Conservation (phyloP, 208 protist species). For the Leishmania braziliensis region DNA sequence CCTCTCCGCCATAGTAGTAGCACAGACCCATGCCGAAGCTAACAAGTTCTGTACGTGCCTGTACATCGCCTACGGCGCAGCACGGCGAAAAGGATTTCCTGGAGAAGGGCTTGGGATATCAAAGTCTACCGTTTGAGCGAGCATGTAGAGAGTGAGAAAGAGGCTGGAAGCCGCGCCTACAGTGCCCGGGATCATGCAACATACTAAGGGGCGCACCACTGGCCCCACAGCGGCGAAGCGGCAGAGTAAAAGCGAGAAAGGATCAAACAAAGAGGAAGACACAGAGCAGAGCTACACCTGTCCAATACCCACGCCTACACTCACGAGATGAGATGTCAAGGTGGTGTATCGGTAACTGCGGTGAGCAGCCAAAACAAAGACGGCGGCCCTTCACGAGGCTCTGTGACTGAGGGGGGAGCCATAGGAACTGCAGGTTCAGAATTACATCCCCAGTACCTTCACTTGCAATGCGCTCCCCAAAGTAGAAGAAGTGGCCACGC, state of each 20-base stretch:
- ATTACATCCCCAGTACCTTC: background rate
- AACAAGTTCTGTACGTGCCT: background rate
- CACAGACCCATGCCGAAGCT: background rate
- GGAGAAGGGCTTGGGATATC: background rate
- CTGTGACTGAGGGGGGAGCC: background rate
- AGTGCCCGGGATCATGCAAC: background rate
- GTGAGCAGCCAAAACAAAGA: background rate
- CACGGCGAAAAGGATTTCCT: background rate
- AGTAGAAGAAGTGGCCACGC: slow-evolving; percentile 42
- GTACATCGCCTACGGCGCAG: background rate
- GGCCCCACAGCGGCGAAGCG: background rate
- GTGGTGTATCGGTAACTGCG: background rate
- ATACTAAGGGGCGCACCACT: background rate
- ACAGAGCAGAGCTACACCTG: background rate
- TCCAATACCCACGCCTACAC: background rate
- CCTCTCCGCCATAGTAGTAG: background rate
- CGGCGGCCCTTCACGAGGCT: background rate
- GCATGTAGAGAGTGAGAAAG: background rate
- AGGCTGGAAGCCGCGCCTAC: background rate
- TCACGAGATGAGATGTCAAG: background rate
- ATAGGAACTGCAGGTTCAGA: slow-evolving; percentile 2
- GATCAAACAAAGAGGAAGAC: background rate
- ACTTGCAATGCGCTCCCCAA: slow-evolving; percentile 21
- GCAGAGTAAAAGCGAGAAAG: background rate
- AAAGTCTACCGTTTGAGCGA: background rate